Conservation (phyloP, 352 stramenopile genomes). For the Phytophthora uliginosa region DNA sequence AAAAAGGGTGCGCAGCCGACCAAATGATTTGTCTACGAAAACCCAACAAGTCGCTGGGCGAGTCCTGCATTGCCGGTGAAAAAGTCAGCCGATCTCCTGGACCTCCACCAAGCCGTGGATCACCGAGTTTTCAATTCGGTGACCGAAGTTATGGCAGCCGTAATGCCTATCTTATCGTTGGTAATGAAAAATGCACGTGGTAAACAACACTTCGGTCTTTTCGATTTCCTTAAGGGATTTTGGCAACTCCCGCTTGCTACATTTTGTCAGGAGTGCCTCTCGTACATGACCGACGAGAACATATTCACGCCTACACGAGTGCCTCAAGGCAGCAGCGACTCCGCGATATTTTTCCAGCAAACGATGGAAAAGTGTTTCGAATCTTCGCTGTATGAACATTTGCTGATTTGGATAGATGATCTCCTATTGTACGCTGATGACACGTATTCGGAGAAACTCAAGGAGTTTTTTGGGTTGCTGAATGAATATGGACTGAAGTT, state of each 20-base stretch:
- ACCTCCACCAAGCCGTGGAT: too few species aligned
- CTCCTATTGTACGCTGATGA: too few species aligned
- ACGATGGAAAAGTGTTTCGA: slow-evolving; percentile 21
- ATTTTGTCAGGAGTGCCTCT: slow-evolving; percentile 20
- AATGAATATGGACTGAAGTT: slow-evolving; percentile 32
- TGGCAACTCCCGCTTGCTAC: slow-evolving; percentile 6
- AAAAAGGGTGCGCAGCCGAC: background rate
- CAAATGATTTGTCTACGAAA: background rate
- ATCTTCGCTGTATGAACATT: slow-evolving; percentile 13
- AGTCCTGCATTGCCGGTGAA: too few species aligned
- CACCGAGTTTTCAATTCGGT: background rate
- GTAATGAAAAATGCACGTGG: slow-evolving; percentile 17
- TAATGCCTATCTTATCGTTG: slow-evolving; percentile 19
- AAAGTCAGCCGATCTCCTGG: too few species aligned
- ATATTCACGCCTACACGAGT: slow-evolving; percentile 28
- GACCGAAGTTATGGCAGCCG: slow-evolving; percentile 17
- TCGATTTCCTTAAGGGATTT: slow-evolving; percentile 15
- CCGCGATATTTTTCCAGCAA: slow-evolving; percentile 6
- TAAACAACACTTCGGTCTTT: slow-evolving; percentile 15
- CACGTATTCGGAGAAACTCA: slow-evolving; percentile 28
- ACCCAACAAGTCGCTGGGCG: too few species aligned
- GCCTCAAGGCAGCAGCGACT: slow-evolving; percentile 16
- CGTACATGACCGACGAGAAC: slow-evolving; percentile 32
- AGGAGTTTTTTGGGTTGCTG: slow-evolving; percentile 28
- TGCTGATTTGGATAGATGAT: slow-evolving; percentile 16